phyloP scores from a whole-genome alignment of 208 protist species.

The Leishmania amazonensis region DNA sequence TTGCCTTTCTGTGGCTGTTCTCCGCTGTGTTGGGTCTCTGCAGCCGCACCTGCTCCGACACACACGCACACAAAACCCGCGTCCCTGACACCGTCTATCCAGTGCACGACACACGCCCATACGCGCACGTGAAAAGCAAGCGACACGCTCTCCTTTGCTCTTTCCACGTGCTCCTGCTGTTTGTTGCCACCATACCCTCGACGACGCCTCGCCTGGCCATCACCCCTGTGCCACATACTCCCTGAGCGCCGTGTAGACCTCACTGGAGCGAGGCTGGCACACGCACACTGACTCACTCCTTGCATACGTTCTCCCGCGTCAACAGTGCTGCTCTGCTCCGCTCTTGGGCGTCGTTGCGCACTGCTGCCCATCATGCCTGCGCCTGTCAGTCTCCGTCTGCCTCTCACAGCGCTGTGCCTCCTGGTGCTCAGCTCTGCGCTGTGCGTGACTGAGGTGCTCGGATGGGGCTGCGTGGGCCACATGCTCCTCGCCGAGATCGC shows the following conservation, averaged over 20 bases:
- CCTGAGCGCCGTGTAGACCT: background rate
- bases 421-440: conserved; percentile 16
- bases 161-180: background rate
- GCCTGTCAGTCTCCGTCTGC: background rate
- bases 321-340: background rate
- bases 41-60: background rate
- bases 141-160: background rate
- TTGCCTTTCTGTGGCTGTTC: background rate
- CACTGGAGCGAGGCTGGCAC: background rate
- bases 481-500: conserved; percentile 89
- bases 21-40: background rate
- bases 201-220: background rate
- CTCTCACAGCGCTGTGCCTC: background rate
- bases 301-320: background rate
- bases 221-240: background rate
- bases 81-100: background rate
- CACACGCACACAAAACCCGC: background rate
- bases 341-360: background rate
- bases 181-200: background rate
- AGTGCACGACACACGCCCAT: background rate
- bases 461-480: conserved; percentile 83
- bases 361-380: background rate
- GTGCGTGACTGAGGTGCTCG: conserved; percentile 26
- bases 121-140: background rate
- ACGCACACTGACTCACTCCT: background rate